Evolutionary conservation across 352 stramenopile genomes (phyloP).

Genomic region (Pythium folliculosum): DNA sequence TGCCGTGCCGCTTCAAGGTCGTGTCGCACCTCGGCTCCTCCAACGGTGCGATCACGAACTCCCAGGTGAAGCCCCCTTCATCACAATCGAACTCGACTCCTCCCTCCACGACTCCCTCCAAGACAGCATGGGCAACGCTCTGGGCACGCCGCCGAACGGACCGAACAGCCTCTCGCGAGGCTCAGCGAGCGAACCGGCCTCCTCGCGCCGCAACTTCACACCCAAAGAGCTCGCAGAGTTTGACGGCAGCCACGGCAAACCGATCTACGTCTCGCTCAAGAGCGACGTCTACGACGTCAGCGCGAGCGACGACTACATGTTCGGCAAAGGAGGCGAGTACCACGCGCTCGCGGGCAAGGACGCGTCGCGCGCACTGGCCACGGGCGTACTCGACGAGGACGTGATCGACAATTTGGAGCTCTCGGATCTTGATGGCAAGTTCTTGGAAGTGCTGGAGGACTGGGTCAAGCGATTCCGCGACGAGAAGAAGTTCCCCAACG

Average conservation of each 20-base stretch:
- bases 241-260: constrained; percentile 75
- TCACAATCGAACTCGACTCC: constrained; percentile 10
- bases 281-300: constrained; percentile 95
- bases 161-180: constrained; percentile 17
- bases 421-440: constrained; percentile 37
- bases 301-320: constrained; percentile 81
- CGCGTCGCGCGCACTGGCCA: constrained; percentile 88
- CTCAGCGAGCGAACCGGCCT: background rate
- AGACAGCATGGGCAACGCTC: constrained; percentile 31
- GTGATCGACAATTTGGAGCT: constrained; percentile 62
- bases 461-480: constrained; percentile 87
- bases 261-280: constrained; percentile 91
- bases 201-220: constrained; percentile 65
- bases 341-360: constrained; percentile 90
- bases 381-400: constrained; percentile 77
- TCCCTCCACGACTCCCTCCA: background rate
- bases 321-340: constrained; percentile 88
- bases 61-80: background rate
- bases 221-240: constrained; percentile 79
- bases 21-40: background rate
- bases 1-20: constrained; percentile 5
- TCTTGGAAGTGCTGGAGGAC: constrained; percentile 46
- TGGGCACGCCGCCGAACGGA: constrained; percentile 25
- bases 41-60: constrained; percentile 8
- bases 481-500: constrained; percentile 89